Conservation (phyloP, 768 basidiomycete species). For the Symmetrospora coprosmae region DNA sequence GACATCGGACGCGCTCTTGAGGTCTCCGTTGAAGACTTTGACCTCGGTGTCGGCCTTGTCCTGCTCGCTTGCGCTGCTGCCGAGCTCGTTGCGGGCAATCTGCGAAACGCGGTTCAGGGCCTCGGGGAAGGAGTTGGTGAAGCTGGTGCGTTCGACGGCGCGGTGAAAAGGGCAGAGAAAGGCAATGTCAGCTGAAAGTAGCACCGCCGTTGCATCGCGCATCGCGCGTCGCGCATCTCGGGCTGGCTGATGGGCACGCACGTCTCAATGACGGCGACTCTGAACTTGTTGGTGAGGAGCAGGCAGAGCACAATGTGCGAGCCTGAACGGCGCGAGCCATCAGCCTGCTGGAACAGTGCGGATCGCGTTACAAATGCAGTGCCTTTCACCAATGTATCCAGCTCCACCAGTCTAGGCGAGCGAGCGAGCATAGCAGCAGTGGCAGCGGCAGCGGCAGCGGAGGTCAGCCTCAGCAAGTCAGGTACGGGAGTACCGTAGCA, state of each 20-base stretch:
- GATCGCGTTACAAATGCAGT: no score
- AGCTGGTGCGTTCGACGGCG: no score
- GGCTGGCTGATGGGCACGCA: no score
- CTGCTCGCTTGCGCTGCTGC: constrained; percentile 49
- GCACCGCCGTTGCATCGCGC: background rate
- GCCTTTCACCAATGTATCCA: constrained; percentile 22
- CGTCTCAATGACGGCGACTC: constrained; percentile 75
- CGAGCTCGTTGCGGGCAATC: constrained; percentile 61
- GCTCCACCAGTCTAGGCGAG: constrained; percentile 17
- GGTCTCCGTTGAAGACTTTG: constrained; percentile 55
- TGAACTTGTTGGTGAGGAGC: constrained; percentile 73
- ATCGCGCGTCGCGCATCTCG: background rate
- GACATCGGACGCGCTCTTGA: constrained; percentile 58
- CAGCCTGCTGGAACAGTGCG: background rate
- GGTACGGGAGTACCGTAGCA: no score
- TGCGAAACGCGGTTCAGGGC: constrained; percentile 63
- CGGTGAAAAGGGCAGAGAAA: background rate
- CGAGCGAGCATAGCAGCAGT: background rate
- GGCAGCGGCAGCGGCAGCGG: background rate
- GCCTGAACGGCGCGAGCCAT: constrained; percentile 43
- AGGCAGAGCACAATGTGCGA: constrained; percentile 83
- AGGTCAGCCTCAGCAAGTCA: constrained; percentile 9
- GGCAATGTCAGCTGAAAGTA: background rate
- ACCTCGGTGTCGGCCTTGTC: constrained; percentile 62
- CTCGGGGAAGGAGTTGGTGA: constrained; percentile 72